Evolutionary conservation across 257 asterid genomes (phyloP), one percentile per base, ranked within the genome.

Genomic region (Solanum etuberosum): DNA sequence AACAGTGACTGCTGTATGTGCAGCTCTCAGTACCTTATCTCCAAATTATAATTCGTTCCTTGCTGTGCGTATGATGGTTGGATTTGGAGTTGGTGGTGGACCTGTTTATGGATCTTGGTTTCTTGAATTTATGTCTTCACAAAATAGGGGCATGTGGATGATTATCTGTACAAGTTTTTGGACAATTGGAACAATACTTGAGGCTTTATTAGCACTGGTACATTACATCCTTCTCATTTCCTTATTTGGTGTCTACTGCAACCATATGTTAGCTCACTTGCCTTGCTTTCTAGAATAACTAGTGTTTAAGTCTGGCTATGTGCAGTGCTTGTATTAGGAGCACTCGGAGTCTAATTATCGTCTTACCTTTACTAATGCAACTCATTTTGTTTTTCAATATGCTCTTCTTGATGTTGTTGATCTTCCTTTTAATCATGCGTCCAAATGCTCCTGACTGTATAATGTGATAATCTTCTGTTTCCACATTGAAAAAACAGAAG

Each of bases 71-170:
- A 86, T 88, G 91, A 77, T 95, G 76, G 96, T 91, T 88, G 97
- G 98, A 87, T 89, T 92, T 87, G 99, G 98, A 77, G 87, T 92
- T 34, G 98, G 98, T 40, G 98, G 98, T 86, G 95, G 94, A 46
- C 96, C 96, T 9, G 96, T 96, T 65, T 95, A 96, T 91, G 88
- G 94, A 29, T 86, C 98, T 83, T 96, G 98, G 98, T 95, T 92
- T 93, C 92, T 94, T 31, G 98, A 96, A 92, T 96, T 96, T 92
- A 93, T 95, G 84, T 95, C 98, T 42, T 90, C 91, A 38, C 90
- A 27, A 77, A 94, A 90, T 83, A 90, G 96, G 85, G 98, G 97
- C 72, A 82, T 80, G 67, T 96, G 98, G 99, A 92, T 92, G 95
- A 96, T 93, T 86, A 42, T 92, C 23, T 94, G 90, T 87, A 89